Evolutionary conservation across 768 basidiomycete genomes (phyloP).

Genomic region (Porpolomopsis calyptriformis): DNA sequence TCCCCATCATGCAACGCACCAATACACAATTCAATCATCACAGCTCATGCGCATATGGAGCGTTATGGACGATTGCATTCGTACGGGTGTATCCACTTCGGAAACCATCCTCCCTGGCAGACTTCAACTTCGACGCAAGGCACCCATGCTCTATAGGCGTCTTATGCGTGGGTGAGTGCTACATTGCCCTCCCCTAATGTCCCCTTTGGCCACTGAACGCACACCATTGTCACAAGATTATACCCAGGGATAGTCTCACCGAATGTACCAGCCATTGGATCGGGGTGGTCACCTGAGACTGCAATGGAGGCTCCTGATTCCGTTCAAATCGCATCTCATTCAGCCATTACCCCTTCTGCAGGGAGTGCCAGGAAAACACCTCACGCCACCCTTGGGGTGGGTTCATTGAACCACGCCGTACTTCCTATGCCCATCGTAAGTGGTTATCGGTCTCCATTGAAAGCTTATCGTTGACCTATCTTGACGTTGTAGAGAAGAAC

Average conservation of each 20-base stretch:
- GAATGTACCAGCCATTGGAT: conserved; percentile 22
- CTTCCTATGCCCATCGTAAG: conserved; percentile 75
- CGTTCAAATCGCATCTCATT: conserved; percentile 1
- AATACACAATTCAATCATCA: conserved; percentile 7
- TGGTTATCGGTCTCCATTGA: conserved; percentile 6
- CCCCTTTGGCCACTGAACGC: not conserved
- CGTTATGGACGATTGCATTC: conserved; percentile 92
- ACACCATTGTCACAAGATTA: conserved; percentile 24
- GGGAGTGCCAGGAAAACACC: conserved; percentile 10
- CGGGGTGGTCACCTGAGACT: conserved; percentile 13
- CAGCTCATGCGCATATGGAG: conserved; percentile 71
- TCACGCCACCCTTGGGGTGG: conserved; percentile 43
- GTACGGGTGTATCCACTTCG: conserved; percentile 67
- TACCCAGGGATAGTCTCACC: conserved; percentile 37
- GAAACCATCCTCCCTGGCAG: conserved; percentile 83
- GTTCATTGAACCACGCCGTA: conserved; percentile 70
- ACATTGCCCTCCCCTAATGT: conserved; percentile 2
- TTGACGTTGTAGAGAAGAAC: conserved; percentile 51
- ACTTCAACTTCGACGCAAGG: conserved; percentile 65
- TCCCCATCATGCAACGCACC: not conserved
- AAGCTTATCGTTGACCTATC: not conserved
- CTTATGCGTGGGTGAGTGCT: conserved; percentile 72
- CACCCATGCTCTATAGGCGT: conserved; percentile 80
- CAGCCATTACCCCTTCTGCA: not conserved
- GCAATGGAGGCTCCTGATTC: conserved; percentile 16